These are phyloP conservation scores for Myxozyma udenii DNA, from an alignment of 805 yeast species.

Conservation along the genomic window DNA sequence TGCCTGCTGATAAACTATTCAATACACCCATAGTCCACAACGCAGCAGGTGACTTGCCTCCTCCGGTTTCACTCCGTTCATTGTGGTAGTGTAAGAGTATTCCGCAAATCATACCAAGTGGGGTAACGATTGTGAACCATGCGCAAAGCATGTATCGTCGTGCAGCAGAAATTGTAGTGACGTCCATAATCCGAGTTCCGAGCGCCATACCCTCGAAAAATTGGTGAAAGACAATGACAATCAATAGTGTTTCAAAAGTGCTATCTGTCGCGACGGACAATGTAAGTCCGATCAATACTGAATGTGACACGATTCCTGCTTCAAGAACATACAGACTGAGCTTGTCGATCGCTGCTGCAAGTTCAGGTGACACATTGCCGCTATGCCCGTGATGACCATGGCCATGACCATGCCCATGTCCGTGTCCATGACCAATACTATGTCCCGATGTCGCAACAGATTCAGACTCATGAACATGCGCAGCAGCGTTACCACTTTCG, in stretches of 20 bases:
- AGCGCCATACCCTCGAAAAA: conserved; percentile 83
- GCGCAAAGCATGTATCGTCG: conserved; percentile 30
- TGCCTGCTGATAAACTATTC: conserved; percentile 76
- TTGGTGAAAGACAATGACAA: conserved; percentile 73
- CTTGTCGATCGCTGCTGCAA: conserved; percentile 17
- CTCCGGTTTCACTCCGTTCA: conserved; percentile 44
- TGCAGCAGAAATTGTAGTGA: conserved; percentile 33
- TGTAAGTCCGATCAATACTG: conserved; percentile 69
- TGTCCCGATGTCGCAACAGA: conserved; percentile 4
- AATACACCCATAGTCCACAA: conserved; percentile 59
- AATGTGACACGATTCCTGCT: conserved; percentile 72
- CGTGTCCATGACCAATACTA: conserved; percentile 6
- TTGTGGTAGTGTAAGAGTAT: conserved; percentile 44
- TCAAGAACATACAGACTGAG: conserved; percentile 46
- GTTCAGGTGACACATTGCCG: neutral
- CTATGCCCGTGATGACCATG: conserved; percentile 41
- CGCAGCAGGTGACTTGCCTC: conserved; percentile 13
- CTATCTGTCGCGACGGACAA: conserved; percentile 66
- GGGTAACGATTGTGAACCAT: conserved; percentile 63
- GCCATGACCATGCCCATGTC: conserved; percentile 46
- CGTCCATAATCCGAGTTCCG: conserved; percentile 69
- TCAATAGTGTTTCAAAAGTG: conserved; percentile 60
- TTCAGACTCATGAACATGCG: conserved; percentile 3
- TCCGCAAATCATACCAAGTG: conserved; percentile 75
- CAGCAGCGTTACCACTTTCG: neutral